Evolutionary conservation across 331 rosid genomes (phyloP), one percentile per base, ranked within the genome.

Genomic region (Ulmus americana): DNA sequence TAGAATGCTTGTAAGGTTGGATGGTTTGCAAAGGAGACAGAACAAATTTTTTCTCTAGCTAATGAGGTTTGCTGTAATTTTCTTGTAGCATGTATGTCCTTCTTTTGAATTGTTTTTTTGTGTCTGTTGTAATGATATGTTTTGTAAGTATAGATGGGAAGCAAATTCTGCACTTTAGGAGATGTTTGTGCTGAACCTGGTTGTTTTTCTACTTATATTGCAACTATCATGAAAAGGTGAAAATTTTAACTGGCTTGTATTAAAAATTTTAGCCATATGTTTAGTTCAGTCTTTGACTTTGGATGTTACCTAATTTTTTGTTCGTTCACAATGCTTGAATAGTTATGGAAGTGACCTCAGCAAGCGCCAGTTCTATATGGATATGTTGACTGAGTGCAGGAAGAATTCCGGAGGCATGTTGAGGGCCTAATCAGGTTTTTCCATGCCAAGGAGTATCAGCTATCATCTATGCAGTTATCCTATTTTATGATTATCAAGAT

Each of bases 351-450:
- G 59, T 55, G 97, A 90, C 50, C 77, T 87, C 46, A 85, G 88
- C 95, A 87, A 75, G 83, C 85, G 97, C 74, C 94, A 90, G 79
- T 90, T 85, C 68, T 90, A 85, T 86, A 83, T 87, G 83, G 95
- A 87, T 57, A 85, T 85, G 97, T 77, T 90, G 28, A 76, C 88
- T 0, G 86, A 90, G 70, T 90, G 94, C 84, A 90, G 79, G 71
- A 90, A 63, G 82, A 90, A 87, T 80, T 74, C 87, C 55, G 79
- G 86, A 45, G 67, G 86, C 46, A 10, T 76, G 49, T 67, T 90
- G 81, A 84, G 39, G 53, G 83, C 81, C 1, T 90, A 75, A 74
- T 60, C 56, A 18, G 46, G 7, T 51, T 35, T 20, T 69, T 10
- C 61, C 58, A 7, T 67, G n/a, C 45, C 0, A 15, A 38, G 53